Evolutionary conservation across 148 eudicot genomes (phyloP).

Genomic region (Persicaria tinctoria): DNA sequence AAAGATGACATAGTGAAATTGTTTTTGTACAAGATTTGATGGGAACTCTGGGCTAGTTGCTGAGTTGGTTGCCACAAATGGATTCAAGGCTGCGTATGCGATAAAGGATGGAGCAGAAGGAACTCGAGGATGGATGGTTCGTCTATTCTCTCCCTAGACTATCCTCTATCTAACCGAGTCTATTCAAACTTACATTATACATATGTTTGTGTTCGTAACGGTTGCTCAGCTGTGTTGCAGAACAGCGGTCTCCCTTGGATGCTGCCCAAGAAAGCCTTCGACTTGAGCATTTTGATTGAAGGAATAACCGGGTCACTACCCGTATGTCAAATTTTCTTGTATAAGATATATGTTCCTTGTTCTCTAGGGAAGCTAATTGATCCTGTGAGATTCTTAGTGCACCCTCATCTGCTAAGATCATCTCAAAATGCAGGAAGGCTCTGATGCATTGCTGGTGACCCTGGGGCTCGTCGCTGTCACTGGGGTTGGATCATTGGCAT

Average conservation of each 20-base stretch:
- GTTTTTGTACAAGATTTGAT: slow-evolving; percentile 61
- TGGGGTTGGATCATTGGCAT: slow-evolving; percentile 63
- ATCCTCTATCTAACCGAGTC: neutral
- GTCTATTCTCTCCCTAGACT: slow-evolving; percentile 11
- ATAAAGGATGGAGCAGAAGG: slow-evolving; percentile 99
- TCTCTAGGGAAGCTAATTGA: too few species aligned
- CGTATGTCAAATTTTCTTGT: slow-evolving; percentile 23
- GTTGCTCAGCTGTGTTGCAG: slow-evolving; percentile 38
- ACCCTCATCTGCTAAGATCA: too few species aligned
- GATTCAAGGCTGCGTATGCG: slow-evolving; percentile 91
- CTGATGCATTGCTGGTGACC: slow-evolving; percentile 40
- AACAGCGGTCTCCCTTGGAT: slow-evolving; percentile 95
- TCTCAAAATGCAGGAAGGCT: slow-evolving; percentile 42
- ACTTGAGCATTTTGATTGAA: slow-evolving; percentile 55
- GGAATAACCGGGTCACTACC: slow-evolving; percentile 20
- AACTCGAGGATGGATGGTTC: slow-evolving; percentile 85
- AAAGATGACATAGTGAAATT: neutral
- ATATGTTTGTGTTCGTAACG: neutral
- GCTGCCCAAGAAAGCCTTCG: slow-evolving; percentile 59
- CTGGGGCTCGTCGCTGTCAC: slow-evolving; percentile 74
- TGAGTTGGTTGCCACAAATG: slow-evolving; percentile 78
- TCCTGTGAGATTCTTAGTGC: too few species aligned
- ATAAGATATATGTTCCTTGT: too few species aligned
- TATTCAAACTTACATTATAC: neutral
- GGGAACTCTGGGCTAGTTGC: slow-evolving; percentile 93